Evolutionary conservation across 2,329 filamentous ascomycete genomes (phyloP).

Genomic region (Lachnellula subtilissima): DNA sequence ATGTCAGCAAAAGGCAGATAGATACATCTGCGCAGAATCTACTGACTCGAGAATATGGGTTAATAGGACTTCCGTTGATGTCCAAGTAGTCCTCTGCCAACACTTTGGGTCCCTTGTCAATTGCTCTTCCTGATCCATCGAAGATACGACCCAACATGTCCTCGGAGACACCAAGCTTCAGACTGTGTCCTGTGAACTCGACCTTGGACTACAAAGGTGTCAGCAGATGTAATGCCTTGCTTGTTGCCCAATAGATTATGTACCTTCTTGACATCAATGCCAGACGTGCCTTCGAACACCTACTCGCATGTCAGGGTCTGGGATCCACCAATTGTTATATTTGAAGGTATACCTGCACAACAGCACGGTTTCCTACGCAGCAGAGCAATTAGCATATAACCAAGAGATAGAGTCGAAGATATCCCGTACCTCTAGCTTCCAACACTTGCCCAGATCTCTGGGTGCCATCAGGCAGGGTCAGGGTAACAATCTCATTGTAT

Average conservation of each 20-base stretch:
- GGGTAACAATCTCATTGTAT: conserved; percentile 96
- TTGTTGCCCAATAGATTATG: conserved; percentile 11
- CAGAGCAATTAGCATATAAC: conserved; percentile 13
- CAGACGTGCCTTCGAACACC: conserved; percentile 96
- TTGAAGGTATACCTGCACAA: conserved; percentile 72
- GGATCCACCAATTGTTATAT: not conserved
- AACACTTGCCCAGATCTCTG: conserved; percentile 92
- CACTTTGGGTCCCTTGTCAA: conserved; percentile 98
- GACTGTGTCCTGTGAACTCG: conserved; percentile 91
- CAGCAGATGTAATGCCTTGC: conserved; percentile 3
- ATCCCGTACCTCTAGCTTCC: conserved; percentile 78
- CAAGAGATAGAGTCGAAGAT: conserved; percentile 3
- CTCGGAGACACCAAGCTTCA: conserved; percentile 98
- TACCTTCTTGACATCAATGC: conserved; percentile 98
- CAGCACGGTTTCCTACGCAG: conserved; percentile 72
- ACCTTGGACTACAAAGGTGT: conserved; percentile 70
- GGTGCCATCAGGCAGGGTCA: conserved; percentile 93
- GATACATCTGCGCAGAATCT: not conserved
- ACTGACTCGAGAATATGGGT: conserved; percentile 89
- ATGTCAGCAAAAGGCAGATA: not conserved
- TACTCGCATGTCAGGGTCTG: conserved; percentile 38
- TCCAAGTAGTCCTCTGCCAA: conserved; percentile 96
- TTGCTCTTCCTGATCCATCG: conserved; percentile 93
- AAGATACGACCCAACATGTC: conserved; percentile 99
- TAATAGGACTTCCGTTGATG: conserved; percentile 98